phyloP scores from a whole-genome alignment of 768 basidiomycete genomes.

The Serpula lacrymans region DNA sequence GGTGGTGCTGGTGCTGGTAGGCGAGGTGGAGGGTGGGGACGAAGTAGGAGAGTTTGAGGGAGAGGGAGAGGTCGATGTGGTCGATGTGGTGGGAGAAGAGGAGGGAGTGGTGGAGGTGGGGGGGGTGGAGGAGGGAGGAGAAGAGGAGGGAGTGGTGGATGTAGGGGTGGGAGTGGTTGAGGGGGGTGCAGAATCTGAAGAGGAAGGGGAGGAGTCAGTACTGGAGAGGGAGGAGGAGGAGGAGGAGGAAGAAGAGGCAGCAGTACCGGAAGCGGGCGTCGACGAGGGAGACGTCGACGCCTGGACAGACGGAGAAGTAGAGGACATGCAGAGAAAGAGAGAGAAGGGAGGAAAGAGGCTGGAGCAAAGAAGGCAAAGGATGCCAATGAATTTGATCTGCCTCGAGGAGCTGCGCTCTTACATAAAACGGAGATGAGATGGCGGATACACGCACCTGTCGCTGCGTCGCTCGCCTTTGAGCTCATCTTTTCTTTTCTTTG shows the following conservation, averaged over 20 bases:
- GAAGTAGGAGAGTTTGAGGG: background rate
- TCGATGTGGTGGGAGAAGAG: background rate
- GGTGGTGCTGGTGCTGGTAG: slow-evolving; percentile 2
- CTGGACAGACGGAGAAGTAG: too few species aligned
- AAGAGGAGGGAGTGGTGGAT: slow-evolving; percentile 2
- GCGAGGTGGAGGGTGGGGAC: background rate
- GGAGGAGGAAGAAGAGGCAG: slow-evolving; percentile 18
- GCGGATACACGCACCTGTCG: too few species aligned
- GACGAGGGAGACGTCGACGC: too few species aligned
- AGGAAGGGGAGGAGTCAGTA: slow-evolving; percentile 10
- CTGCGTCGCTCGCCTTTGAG: too few species aligned
- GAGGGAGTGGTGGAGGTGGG: slow-evolving; percentile 7
- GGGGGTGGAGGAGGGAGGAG: slow-evolving; percentile 6
- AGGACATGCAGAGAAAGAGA: too few species aligned
- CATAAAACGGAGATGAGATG: too few species aligned
- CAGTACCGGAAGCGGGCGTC: slow-evolving; percentile 8
- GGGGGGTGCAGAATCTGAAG: background rate
- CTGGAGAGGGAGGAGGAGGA: background rate
- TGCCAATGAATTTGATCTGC: too few species aligned
- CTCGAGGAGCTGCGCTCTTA: too few species aligned
- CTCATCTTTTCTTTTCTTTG: too few species aligned
- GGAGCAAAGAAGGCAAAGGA: too few species aligned
- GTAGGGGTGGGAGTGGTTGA: background rate
- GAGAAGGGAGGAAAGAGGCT: too few species aligned
- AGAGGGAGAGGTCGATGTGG: slow-evolving; percentile 3